Percentiles rank a stretch among this genome's conserved stretches.
phyloP scores from a whole-genome alignment of 2,329 filamentous ascomycete genomes.

The Trichoderma simmonsii region DNA sequence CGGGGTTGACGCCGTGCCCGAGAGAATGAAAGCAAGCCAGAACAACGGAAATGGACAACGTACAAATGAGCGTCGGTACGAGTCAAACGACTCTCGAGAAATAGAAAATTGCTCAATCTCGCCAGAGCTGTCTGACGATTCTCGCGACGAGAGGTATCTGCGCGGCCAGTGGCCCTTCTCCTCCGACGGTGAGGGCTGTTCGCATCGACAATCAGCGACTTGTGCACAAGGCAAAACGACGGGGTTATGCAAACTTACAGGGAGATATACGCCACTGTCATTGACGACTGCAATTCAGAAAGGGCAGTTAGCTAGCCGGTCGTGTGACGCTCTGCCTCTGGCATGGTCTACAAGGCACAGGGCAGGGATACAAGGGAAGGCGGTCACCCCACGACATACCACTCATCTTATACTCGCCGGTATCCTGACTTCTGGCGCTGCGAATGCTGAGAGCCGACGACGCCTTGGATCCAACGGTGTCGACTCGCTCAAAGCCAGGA shows the following conservation, averaged over 20 bases:
- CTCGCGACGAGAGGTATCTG: slow-evolving; percentile 49
- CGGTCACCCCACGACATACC: slow-evolving; percentile 49
- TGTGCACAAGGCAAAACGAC: not conserved
- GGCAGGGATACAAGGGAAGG: slow-evolving; percentile 18
- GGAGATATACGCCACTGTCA: slow-evolving; percentile 90
- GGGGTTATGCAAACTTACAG: slow-evolving; percentile 53
- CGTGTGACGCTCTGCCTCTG: slow-evolving; percentile 23
- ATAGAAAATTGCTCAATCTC: slow-evolving; percentile 94
- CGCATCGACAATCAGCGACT: slow-evolving; percentile 9
- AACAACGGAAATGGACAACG: slow-evolving; percentile 33
- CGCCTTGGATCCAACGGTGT: slow-evolving; percentile 60
- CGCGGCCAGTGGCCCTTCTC: slow-evolving; percentile 76
- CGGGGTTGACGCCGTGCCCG: not conserved
- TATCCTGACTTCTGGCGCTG: slow-evolving; percentile 59
- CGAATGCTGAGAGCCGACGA: slow-evolving; percentile 61
- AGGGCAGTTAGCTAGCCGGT: slow-evolving; percentile 26
- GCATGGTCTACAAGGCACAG: slow-evolving; percentile 7
- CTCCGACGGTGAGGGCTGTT: slow-evolving; percentile 80
- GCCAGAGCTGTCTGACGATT: slow-evolving; percentile 61
- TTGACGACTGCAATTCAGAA: slow-evolving; percentile 69
- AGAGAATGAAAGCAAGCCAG: not conserved
- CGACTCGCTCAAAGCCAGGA: slow-evolving; percentile 57
- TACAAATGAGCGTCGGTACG: slow-evolving; percentile 93
- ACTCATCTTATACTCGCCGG: slow-evolving; percentile 75
- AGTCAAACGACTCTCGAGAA: slow-evolving; percentile 94